Conservation (phyloP, 331 rosid genomes). For the Erythrophleum ivorense region DNA sequence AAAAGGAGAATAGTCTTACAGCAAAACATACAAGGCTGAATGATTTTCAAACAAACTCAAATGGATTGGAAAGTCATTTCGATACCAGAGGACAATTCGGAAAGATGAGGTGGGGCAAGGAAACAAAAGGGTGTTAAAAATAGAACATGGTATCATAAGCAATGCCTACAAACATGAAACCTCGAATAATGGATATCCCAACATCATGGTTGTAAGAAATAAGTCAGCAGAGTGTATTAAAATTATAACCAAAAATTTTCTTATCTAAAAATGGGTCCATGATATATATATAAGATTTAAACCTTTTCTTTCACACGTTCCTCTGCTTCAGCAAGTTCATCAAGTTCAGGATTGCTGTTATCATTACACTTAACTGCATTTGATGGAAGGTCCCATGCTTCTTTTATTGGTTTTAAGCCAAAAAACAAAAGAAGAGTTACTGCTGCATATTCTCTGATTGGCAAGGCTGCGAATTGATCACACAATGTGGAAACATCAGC, state of each 20-base stretch:
- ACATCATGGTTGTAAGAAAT: conserved; percentile 24
- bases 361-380: conserved; percentile 53
- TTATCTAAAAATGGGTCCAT: not conserved
- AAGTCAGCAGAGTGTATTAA: conserved; percentile 5
- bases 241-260: not conserved
- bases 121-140: not conserved
- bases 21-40: conserved; percentile 97
- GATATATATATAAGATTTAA: conserved; percentile 29
- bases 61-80: conserved; percentile 76
- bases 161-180: not conserved
- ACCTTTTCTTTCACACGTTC: conserved; percentile 98
- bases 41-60: conserved; percentile 89
- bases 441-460: conserved; percentile 97
- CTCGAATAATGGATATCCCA: not conserved
- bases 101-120: not conserved
- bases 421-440: conserved; percentile 93
- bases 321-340: conserved; percentile 85
- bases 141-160: not conserved
- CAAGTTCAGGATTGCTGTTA: conserved; percentile 71
- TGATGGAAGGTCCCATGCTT: conserved; percentile 94
- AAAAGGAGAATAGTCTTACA: conserved; percentile 58
- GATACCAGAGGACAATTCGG: conserved; percentile 57
- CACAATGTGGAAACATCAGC: conserved; percentile 36
- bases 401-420: conserved; percentile 90
- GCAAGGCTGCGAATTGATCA: conserved; percentile 72